Percentiles rank a stretch among this genome's conserved stretches.
These are phyloP conservation scores for Ophiostoma sp. DNA, from an alignment of 2,329 filamentous ascomycete species.

Conservation along the genomic window DNA sequence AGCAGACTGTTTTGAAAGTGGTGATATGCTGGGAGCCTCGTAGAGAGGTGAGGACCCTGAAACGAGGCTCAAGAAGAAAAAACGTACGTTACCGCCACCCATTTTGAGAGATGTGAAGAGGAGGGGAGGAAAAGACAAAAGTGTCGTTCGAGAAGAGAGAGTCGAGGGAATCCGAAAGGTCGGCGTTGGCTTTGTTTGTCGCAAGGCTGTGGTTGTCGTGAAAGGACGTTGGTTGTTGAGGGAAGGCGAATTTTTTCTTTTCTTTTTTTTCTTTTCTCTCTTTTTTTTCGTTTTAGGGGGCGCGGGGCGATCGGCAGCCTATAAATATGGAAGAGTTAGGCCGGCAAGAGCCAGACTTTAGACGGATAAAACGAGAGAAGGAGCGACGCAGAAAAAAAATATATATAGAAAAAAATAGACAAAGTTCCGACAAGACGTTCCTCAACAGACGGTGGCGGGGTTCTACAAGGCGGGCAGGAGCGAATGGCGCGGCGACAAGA, in stretches of 20 bases:
- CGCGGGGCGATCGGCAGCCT: conserved; percentile 5
- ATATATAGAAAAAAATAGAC: neutral
- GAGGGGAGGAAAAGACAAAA: neutral
- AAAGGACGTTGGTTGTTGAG: neutral
- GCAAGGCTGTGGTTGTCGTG: conserved; percentile 10
- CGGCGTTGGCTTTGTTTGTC: neutral
- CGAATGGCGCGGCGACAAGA: neutral
- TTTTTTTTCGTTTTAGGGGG: neutral
- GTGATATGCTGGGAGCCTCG: neutral
- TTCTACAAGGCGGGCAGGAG: neutral
- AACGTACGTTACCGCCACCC: conserved; percentile 40
- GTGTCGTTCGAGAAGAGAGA: neutral
- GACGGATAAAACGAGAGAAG: neutral
- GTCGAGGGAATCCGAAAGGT: neutral
- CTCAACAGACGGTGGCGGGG: neutral
- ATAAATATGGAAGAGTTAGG: neutral
- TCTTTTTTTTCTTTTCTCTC: neutral
- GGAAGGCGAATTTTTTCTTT: neutral
- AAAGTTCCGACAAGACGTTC: neutral
- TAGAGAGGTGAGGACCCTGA: neutral
- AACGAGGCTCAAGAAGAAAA: neutral
- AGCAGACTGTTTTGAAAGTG: neutral
- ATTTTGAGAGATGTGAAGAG: conserved; percentile 31
- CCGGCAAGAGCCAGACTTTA: neutral
- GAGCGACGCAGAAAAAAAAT: conserved; percentile 5